Conservation (phyloP, 257 asterid species). For the Cynanchum wilfordii region DNA sequence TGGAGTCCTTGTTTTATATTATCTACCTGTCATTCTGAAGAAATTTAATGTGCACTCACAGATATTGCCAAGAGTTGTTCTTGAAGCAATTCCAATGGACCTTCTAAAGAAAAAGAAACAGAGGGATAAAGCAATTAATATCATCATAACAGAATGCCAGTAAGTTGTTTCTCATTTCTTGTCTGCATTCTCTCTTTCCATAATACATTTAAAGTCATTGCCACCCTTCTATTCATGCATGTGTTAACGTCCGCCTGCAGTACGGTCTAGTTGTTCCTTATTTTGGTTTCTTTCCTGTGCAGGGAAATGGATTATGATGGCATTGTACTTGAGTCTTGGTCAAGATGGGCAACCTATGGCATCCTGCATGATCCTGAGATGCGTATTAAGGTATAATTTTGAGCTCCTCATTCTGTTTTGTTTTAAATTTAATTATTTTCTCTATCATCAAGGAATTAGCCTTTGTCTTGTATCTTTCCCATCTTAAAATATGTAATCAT, state of each 20-base stretch:
- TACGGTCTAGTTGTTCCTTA: background rate
- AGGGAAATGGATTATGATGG: slow-evolving; percentile 97
- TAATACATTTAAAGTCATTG: background rate
- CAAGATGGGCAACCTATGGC: slow-evolving; percentile 94
- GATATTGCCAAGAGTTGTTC: slow-evolving; percentile 84
- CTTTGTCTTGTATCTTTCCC: background rate
- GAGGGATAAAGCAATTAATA: slow-evolving; percentile 51
- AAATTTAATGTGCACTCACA: slow-evolving; percentile 7
- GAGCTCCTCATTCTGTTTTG: background rate
- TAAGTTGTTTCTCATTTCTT: slow-evolving; percentile 30
- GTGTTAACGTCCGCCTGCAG: background rate
- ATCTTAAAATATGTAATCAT: background rate
- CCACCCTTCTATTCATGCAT: background rate
- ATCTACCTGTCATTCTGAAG: background rate
- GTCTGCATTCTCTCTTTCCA: background rate
- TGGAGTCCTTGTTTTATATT: background rate
- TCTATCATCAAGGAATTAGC: background rate
- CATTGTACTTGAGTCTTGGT: slow-evolving; percentile 95
- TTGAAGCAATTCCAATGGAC: slow-evolving; percentile 73
- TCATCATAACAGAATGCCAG: slow-evolving; percentile 81
- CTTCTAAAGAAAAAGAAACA: slow-evolving; percentile 70
- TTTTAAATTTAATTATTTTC: background rate
- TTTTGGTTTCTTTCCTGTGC: slow-evolving; percentile 1
- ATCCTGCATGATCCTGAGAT: slow-evolving; percentile 73
- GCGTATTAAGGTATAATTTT: slow-evolving; percentile 50